Base-by-base conservation (phyloP, 1,139 yeast species). In the Kluyveromyces sp. region DNA sequence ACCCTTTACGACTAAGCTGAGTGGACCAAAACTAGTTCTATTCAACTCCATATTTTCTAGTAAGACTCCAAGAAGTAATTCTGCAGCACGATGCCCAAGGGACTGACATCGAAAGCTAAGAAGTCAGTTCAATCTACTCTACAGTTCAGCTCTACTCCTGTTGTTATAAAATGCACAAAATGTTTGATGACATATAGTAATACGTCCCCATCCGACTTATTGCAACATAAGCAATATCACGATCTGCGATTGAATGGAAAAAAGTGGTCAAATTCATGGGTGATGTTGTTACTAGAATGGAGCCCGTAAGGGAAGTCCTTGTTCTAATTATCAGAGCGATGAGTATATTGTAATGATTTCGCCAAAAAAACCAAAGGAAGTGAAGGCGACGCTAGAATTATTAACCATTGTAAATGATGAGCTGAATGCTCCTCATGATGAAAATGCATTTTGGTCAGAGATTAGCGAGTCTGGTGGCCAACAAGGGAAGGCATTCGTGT, bases 361-460 rank as follows among this genome's bases (percentile, higher is more conserved):
- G 41, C 55, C 60, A 4, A 50, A 48, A 15, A 47, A 47, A 10
- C 33, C 31, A 7, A 42, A 45, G 8, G 67, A 63, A 46, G 61
- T 61, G 4, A 51, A 52, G 21, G 58, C 62, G 5, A 52, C 59
- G n/a, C 31, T 59, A 27, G 60, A 59, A 30, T 44, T 62, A 3
- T 52, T 63, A 58, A 45, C 51, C 2, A 41, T 57, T n/a, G 65
- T 61, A 2, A 63, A 63, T 45, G 52, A 59, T 25, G 66, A 61
- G 45, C 46, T 63, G 30, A 54, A 52, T 49, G 67, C 67, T 3
- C 66, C 67, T 7, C 58, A 54, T 31, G 59, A 63, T 50, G 67
- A 63, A 48, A 63, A 63, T 47, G 54, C 48, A 3, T 61, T 62
- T 41, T 63, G 67, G 67, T 50, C 50, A 25, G 45, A 37, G 27